Conservation (phyloP, 2,329 filamentous ascomycete genomes). For the Reticulascus tulasneorum region DNA sequence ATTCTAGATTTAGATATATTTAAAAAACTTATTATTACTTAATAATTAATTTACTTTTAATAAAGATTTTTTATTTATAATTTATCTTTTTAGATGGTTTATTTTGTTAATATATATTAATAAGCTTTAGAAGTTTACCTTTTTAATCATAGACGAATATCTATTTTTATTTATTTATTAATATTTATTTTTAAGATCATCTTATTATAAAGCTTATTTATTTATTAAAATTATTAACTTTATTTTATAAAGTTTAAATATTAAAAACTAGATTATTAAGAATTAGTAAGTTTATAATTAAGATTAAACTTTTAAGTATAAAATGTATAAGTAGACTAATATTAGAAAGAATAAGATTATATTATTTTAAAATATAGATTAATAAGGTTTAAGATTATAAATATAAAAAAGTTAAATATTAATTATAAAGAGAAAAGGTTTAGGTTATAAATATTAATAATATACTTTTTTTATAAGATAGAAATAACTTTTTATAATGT, state of each 20-base stretch:
- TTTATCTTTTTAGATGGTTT: not conserved
- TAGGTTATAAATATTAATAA: too few species aligned
- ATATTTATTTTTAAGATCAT: not conserved
- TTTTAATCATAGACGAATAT: too few species aligned
- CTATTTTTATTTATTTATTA: not conserved
- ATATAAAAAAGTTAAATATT: not conserved
- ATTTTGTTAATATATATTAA: not conserved
- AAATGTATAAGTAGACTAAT: not conserved
- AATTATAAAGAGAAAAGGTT: too few species aligned
- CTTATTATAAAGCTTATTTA: not conserved
- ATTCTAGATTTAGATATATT: not conserved
- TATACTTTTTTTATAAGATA: not conserved
- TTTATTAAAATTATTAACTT: not conserved
- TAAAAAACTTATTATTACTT: not conserved
- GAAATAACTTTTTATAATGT: not conserved
- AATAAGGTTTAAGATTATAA: not conserved
- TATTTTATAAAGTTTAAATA: not conserved
- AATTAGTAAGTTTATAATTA: not conserved
- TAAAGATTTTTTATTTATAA: not conserved
- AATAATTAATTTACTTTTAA: not conserved
- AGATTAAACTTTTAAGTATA: not conserved
- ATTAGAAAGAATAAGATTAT: not conserved
- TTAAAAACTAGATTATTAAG: not conserved
- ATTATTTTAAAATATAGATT: not conserved
- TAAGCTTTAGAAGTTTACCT: not conserved